Evolutionary conservation across 2,329 filamentous ascomycete species (phyloP).

Genomic region (Ascochyta pisi): DNA sequence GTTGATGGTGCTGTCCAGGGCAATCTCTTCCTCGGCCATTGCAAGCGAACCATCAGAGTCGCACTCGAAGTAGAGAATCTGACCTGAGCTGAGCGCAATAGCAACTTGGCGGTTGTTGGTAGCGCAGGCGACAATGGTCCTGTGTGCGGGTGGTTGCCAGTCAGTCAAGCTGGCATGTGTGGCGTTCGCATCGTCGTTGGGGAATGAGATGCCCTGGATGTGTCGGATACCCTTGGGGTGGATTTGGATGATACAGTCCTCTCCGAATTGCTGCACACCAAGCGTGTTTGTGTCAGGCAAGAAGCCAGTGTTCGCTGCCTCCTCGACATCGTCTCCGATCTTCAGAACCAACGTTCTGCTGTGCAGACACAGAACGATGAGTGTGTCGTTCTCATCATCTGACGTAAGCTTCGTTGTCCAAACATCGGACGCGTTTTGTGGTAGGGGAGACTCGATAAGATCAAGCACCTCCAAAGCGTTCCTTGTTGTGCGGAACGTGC

Average conservation of each 20-base stretch:
- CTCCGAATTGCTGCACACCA: constrained; percentile 91
- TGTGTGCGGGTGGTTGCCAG: constrained; percentile 91
- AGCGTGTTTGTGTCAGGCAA: constrained; percentile 86
- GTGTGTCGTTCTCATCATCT: constrained; percentile 86
- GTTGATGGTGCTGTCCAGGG: constrained; percentile 94
- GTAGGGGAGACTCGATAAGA: constrained; percentile 92
- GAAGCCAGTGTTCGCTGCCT: constrained; percentile 93
- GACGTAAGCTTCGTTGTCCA: constrained; percentile 92
- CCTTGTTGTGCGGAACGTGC: constrained; percentile 88
- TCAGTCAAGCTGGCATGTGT: constrained; percentile 75
- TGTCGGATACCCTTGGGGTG: constrained; percentile 96
- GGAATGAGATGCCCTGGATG: constrained; percentile 68
- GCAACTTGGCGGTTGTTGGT: constrained; percentile 94
- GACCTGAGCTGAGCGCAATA: constrained; percentile 90
- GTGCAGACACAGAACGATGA: constrained; percentile 92
- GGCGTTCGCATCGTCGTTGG: constrained; percentile 30
- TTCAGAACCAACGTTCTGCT: constrained; percentile 91
- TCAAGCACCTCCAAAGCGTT: constrained; percentile 93
- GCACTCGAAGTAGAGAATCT: constrained; percentile 98
- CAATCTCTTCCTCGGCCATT: constrained; percentile 91
- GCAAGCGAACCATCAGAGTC: constrained; percentile 88
- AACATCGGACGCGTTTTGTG: constrained; percentile 85
- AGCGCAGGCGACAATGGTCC: constrained; percentile 91
- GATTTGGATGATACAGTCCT: constrained; percentile 90
- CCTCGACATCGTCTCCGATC: constrained; percentile 95